Base-by-base conservation (phyloP, 2,329 filamentous ascomycete species). In the Xylaria sp. region DNA sequence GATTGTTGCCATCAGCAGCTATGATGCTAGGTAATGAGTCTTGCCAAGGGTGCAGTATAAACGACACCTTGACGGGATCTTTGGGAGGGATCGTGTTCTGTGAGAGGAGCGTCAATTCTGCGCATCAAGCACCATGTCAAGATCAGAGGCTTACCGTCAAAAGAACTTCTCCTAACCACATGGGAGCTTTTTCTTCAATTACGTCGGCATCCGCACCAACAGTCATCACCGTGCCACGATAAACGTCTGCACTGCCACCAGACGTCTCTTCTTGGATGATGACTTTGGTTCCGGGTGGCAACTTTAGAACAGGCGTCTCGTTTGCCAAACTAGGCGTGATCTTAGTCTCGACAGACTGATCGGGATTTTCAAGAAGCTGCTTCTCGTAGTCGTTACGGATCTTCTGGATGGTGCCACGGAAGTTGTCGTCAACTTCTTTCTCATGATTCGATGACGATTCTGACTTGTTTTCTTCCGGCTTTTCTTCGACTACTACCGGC, bases 1-100 rank as follows among this genome's bases (percentile, higher is more conserved):
- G 91, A 73, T 94, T 95, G 79, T 95, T 97, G 61, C 91, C 91
- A 77, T 97, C 94, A 3, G 89, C 81, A 27, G 90, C 88, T 37
- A 91, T 88, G 59, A 98, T 91, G 63, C 86, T 87, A 0, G 94
- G 93, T 61, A 98, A 83, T 29, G 86, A 82, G 72, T 93, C 91
- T 75, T 92, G 86, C 82, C 88, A 94, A 0, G 96, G 94, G 74
- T 96, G 89, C 27, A 99, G 85, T 18, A 97, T 88, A 77, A 99
- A 99, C 3, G 93, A 94, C n/a, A 98, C 91, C 84, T 99, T 99
- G 74, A 95, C 89, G 1, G 94, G 90, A n/a, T 98, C 96, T 82
- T 98, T 98, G 68, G 86, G 82, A 0, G 94, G 93, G 9, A 93
- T 88, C 78, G 89, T 87, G 78, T 98, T 98, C 84, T 93, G 23